Evolutionary conservation across 2,329 filamentous ascomycete species (phyloP).

Genomic region (Ophiostoma himal-ulmi): DNA sequence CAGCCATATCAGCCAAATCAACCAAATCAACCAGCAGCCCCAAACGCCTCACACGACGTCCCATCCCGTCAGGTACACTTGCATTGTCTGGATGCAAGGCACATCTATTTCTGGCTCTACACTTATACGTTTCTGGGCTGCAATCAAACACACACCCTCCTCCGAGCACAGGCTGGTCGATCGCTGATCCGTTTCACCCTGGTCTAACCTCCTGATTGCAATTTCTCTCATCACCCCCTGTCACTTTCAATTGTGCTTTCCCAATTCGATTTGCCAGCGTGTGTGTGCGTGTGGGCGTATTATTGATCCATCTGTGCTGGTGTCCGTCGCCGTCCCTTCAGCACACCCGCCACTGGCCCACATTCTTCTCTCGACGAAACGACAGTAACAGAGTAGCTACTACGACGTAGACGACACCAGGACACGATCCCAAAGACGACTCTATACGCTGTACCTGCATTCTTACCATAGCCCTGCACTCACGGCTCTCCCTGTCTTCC

Average conservation of each 20-base stretch:
- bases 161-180: slow-evolving; percentile 5
- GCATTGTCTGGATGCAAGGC: slow-evolving; percentile 4
- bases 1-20: not conserved
- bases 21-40: not conserved
- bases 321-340: slow-evolving; percentile 12
- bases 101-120: not conserved
- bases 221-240: slow-evolving; percentile 23
- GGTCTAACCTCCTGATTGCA: slow-evolving; percentile 25
- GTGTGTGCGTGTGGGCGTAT: slow-evolving; percentile 8
- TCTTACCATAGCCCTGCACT: not conserved
- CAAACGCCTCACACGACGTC: not conserved
- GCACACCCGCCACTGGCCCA: slow-evolving; percentile 23
- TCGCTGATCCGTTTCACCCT: slow-evolving; percentile 23
- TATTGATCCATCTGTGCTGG: slow-evolving; percentile 8
- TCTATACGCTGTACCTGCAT: not conserved
- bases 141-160: slow-evolving; percentile 13
- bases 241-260: slow-evolving; percentile 16
- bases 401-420: not conserved
- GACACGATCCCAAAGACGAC: not conserved
- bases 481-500: not conserved
- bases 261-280: slow-evolving; percentile 12
- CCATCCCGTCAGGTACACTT: not conserved
- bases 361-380: slow-evolving; percentile 19
- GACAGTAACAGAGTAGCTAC: slow-evolving; percentile 12
- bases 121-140: not conserved